Base-by-base conservation (phyloP, 164 flowering plant species). In the Euptelea pleiosperma region DNA sequence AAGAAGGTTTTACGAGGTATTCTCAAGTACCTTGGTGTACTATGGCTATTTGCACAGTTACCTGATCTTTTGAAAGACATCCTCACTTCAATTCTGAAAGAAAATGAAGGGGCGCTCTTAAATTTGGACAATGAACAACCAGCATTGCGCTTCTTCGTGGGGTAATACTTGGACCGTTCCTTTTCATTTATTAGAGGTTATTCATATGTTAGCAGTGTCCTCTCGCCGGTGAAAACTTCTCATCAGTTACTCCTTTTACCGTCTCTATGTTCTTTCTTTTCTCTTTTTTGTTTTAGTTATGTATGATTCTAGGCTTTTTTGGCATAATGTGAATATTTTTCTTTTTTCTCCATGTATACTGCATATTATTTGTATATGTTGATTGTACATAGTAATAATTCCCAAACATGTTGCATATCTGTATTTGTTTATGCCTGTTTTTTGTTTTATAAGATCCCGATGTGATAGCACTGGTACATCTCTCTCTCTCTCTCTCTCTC, bases 121-220 rank as follows among this genome's bases (percentile, higher is more conserved):
- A 94, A 91, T 78, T 75, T 91, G 73, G 99, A 94, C 82, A 90
- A 80, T 68, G 99, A 94, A 71, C 99, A 94, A 73, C 99, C 99
- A 60, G 99, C 99, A 36, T 77, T 94, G 75, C 96, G 99, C 57
- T 94, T 94, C 71, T 94, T 91, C 71, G 97, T 94, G 24, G 99
- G 98, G 99, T 93, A 85, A 79, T 77, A 61, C 22, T 59, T 24
- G 21, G 33, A 25, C 21, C 36, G 15, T 22, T 45, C 8, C 34
- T 15, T 49, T 45, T 55, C 22, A 4, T 63, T 28, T 42, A 19
- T 22, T 43, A 19, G n/a, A 29, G 22, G 7, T 22, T 58, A 41
- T n/a, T 37, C 28, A 35, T 49, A 19, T 44, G 25, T 19, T 8
- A 12, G 18, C 15, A 30, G 25, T 36, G 15, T 29, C 4, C 15